These are phyloP conservation scores for Diphasiastrum complanatum DNA, from an alignment of 83 land plant genomes.

Conservation along the genomic window DNA sequence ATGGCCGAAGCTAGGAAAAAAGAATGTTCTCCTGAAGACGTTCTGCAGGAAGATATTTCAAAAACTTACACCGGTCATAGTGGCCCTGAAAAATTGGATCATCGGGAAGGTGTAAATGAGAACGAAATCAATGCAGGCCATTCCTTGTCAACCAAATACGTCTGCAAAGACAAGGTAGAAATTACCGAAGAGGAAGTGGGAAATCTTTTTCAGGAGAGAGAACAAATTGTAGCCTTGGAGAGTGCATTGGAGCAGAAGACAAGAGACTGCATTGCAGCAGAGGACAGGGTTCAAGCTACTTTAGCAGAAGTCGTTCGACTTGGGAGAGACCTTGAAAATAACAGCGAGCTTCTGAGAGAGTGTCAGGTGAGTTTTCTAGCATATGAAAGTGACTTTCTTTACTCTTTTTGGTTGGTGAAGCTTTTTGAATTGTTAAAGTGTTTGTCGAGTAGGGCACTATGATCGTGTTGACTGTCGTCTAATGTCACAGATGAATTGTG, in stretches of 20 bases:
- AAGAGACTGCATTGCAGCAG: constrained; percentile 39
- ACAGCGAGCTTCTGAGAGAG: constrained; percentile 66
- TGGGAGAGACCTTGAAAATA: constrained; percentile 51
- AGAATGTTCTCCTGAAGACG: constrained; percentile 26
- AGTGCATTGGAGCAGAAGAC: constrained; percentile 47
- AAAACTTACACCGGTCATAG: no score
- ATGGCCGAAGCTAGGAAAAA: constrained; percentile 44
- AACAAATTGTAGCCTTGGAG: constrained; percentile 40
- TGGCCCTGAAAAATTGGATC: no score
- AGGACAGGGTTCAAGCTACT: constrained; percentile 42
- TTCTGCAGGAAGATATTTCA: constrained; percentile 32
- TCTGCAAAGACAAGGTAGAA: neutral
- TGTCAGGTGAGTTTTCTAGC: constrained; percentile 59
- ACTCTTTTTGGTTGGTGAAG: neutral
- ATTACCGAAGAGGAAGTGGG: neutral
- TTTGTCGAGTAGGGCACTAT: neutral
- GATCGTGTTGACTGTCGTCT: neutral
- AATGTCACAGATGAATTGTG: constrained; percentile 81
- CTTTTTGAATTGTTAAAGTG: neutral
- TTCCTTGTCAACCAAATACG: neutral
- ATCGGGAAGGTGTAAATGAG: no score
- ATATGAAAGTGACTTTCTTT: no score
- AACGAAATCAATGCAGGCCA: neutral
- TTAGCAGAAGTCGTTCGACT: constrained; percentile 50
- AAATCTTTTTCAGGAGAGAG: neutral